Percentiles rank a stretch among this genome's conserved stretches.
These are phyloP conservation scores for Pestalotiopsis sp. DNA, from an alignment of 2,329 filamentous ascomycete genomes.

Conservation along the genomic window DNA sequence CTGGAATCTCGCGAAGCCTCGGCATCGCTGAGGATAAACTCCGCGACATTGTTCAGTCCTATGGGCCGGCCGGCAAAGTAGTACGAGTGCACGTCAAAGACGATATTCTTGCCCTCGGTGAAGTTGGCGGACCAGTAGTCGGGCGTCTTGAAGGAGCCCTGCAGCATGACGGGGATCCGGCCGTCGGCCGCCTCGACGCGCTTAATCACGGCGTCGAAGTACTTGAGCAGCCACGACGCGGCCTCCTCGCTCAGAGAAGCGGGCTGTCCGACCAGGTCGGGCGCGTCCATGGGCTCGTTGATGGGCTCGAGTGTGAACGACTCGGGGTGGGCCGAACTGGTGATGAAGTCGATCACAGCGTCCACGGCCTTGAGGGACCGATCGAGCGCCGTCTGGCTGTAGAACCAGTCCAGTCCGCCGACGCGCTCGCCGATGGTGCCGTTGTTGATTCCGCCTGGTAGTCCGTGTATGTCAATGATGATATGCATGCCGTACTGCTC, in stretches of 20 bases:
- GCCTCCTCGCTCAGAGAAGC: conserved; percentile 29
- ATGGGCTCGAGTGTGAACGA: conserved; percentile 35
- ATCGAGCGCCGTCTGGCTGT: conserved; percentile 32
- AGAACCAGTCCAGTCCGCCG: conserved; percentile 34
- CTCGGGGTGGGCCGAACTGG: conserved; percentile 25
- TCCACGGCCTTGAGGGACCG: conserved; percentile 33
- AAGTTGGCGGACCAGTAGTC: conserved; percentile 28
- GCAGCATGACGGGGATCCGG: conserved; percentile 33
- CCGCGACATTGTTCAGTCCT: neutral
- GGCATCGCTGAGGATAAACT: neutral
- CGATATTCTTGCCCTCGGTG: conserved; percentile 25
- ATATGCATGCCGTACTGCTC: conserved; percentile 33
- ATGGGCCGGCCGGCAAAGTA: conserved; percentile 19
- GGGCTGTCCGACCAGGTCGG: conserved; percentile 31
- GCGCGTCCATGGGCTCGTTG: conserved; percentile 37
- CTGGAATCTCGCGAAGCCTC: neutral
- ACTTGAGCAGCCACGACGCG: conserved; percentile 31
- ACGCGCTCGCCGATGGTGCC: conserved; percentile 31
- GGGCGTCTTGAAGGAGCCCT: conserved; percentile 28
- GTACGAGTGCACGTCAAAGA: conserved; percentile 31
- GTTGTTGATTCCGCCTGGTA: conserved; percentile 24
- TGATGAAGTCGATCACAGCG: conserved; percentile 31
- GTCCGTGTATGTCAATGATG: conserved; percentile 31
- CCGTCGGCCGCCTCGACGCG: conserved; percentile 24
- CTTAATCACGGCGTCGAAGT: conserved; percentile 29